Evolutionary conservation across 169 alveolate genomes (phyloP), one percentile per base, ranked within the genome.

Genomic region (Eimeria necatrix): DNA sequence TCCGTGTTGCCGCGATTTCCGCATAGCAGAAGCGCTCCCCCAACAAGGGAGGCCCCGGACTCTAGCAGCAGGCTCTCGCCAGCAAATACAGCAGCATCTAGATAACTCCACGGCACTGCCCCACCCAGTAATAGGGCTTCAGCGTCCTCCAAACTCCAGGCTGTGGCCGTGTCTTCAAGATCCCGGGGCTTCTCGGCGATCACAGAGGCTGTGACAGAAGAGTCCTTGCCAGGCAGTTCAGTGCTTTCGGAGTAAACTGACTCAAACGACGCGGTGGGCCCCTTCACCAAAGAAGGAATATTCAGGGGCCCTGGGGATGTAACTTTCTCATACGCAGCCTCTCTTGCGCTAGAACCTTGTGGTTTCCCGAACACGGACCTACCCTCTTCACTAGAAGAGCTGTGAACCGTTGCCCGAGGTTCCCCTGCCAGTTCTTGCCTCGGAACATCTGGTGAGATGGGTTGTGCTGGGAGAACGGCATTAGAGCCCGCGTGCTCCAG

Each of bases 31-130:
- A 80, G 89, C 48, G 26, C 70, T 48, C 89, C 89, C 70, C 89
- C 89, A 8, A 80, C 49, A 49, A 80, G 89, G 46, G 89, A 80
- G 46, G 89, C 89, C 89, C 89, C 89, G 20, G 89, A 12, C 46
- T 80, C 89, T 5, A 80, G 24, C 49, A 80, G 10, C 8, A 80
- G 71, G 32, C 71, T 48, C n/a, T 80, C 89, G 4, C 89, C 51
- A 26, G 89, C 89, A 48, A 80, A 80, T 7, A 80, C 18, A 0
- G 89, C 70, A 26, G 89, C 89, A n/a, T 80, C 89, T 52, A 80
- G 61, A 68, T 51, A 48, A 26, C 71, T 48, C 89, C 89, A 80
- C 14, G 89, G 89, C 4, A 48, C 71, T 18, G 71, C 16, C 6
- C 89, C 70, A 10, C 71, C 89, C 59, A 48, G 41, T 26, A 80